A percentile compares a stretch with the other conserved stretches of the same genome.
Conservation (phyloP, 2,329 filamentous ascomycete species). For the Cladophialophora immunda region DNA sequence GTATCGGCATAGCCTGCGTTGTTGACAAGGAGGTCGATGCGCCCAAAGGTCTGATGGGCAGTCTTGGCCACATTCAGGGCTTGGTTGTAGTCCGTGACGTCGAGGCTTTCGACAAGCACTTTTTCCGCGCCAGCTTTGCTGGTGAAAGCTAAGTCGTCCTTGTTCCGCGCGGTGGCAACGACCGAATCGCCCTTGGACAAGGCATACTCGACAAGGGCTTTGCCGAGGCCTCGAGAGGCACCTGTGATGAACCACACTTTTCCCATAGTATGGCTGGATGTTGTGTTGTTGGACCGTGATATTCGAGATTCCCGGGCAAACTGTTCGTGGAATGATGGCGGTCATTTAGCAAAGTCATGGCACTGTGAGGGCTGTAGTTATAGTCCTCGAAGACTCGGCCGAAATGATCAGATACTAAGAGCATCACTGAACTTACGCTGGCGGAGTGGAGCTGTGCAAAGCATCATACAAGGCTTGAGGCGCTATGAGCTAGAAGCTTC, state of each 20-base stretch:
- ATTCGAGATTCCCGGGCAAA: too few relatives aligned
- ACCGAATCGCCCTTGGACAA: conserved; percentile 43
- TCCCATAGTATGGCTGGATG: too few relatives aligned
- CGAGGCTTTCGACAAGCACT: conserved; percentile 40
- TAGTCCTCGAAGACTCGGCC: too few relatives aligned
- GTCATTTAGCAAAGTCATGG: too few relatives aligned
- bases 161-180: conserved; percentile 46
- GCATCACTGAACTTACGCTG: too few relatives aligned
- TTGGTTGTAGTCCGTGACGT: conserved; percentile 29
- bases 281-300: too few relatives aligned
- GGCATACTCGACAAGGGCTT: conserved; percentile 41
- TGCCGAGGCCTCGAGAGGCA: conserved; percentile 45
- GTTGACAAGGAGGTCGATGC: conserved; percentile 62
- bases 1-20: conserved; percentile 59
- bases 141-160: conserved; percentile 38
- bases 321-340: too few relatives aligned
- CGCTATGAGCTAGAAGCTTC: not conserved
- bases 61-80: conserved; percentile 13
- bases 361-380: too few relatives aligned
- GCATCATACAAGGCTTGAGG: not conserved
- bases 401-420: not conserved
- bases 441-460: too few relatives aligned
- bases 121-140: conserved; percentile 38
- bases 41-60: conserved; percentile 19
- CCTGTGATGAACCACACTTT: conserved; percentile 47